Percentiles rank a stretch among this genome's conserved stretches.
Evolutionary conservation across 2,329 filamentous ascomycete species (phyloP).

Genomic region (Fusarium haematococcum): DNA sequence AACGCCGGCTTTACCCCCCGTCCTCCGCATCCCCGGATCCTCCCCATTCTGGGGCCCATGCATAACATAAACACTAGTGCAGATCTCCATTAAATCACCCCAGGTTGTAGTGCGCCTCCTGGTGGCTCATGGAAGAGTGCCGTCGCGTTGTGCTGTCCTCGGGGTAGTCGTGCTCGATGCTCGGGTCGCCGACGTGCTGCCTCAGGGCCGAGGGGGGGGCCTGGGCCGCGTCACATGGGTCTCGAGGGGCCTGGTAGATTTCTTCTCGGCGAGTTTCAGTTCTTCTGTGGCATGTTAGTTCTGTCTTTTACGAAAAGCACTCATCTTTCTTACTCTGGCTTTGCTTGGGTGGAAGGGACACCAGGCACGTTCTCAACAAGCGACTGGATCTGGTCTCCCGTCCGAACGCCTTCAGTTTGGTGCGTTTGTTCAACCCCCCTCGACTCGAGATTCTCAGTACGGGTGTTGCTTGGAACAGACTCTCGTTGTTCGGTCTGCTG

Average conservation of each 20-base stretch:
- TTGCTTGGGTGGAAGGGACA: slow-evolving; percentile 4
- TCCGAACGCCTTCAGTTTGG: slow-evolving; percentile 20
- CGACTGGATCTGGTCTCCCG: slow-evolving; percentile 23
- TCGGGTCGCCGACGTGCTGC: slow-evolving; percentile 42
- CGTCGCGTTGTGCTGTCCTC: slow-evolving; percentile 46
- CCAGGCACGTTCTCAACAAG: slow-evolving; percentile 28
- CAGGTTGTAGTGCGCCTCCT: slow-evolving; percentile 45
- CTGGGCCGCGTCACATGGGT: slow-evolving; percentile 37
- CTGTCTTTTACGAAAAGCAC: too few species aligned
- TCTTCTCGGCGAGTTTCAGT: neutral
- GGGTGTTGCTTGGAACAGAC: neutral
- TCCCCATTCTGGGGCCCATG: neutral
- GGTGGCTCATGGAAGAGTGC: slow-evolving; percentile 46
- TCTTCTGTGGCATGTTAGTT: neutral
- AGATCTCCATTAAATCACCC: slow-evolving; percentile 7
- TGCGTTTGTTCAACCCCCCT: neutral
- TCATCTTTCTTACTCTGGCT: slow-evolving; percentile 8
- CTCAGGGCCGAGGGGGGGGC: slow-evolving; percentile 43
- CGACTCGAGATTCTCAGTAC: neutral
- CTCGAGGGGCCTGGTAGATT: neutral
- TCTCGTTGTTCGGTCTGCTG: slow-evolving; percentile 18
- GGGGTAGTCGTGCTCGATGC: slow-evolving; percentile 47
- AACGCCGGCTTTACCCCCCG: neutral
- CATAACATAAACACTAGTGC: neutral
- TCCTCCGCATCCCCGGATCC: slow-evolving; percentile 4